These are phyloP conservation scores for Viridothelium virens DNA, from an alignment of 495 filamentous ascomycete genomes.

Conservation along the genomic window DNA sequence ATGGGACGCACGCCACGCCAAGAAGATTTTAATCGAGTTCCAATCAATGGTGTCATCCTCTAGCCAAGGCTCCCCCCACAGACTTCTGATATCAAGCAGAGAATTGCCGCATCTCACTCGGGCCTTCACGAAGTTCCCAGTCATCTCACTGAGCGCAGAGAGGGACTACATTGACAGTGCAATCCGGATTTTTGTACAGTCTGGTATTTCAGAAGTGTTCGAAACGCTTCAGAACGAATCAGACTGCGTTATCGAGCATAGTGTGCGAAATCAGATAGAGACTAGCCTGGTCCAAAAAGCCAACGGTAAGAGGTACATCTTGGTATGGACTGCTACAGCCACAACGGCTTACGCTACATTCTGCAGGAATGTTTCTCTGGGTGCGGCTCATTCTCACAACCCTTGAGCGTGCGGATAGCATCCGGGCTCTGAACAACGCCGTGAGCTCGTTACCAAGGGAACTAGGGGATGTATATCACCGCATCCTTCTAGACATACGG, in stretches of 20 bases:
- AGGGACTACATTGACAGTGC: background rate
- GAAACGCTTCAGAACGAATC: slow-evolving; percentile 1
- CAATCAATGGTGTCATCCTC: slow-evolving; percentile 8
- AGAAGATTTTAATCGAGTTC: slow-evolving; percentile 5
- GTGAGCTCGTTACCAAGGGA: slow-evolving; percentile 13
- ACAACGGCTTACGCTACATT: background rate
- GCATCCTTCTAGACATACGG: slow-evolving; percentile 9
- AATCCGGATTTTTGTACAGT: slow-evolving; percentile 12
- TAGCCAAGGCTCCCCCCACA: background rate
- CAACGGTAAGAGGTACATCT: slow-evolving; percentile 7
- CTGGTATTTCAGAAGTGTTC: slow-evolving; percentile 4
- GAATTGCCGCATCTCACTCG: background rate
- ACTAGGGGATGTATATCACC: slow-evolving; percentile 13
- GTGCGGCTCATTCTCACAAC: slow-evolving; percentile 8
- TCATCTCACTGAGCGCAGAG: slow-evolving; percentile 10
- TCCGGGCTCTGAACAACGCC: slow-evolving; percentile 1
- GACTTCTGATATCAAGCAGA: slow-evolving; percentile 14
- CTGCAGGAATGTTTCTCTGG: slow-evolving; percentile 13
- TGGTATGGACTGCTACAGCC: background rate
- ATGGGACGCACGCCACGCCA: slow-evolving; percentile 4
- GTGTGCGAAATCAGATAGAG: slow-evolving; percentile 12
- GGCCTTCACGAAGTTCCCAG: background rate
- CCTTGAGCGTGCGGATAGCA: slow-evolving; percentile 10
- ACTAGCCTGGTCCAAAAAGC: slow-evolving; percentile 6
- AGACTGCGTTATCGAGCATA: slow-evolving; percentile 2